Evolutionary conservation across 2,329 filamentous ascomycete species (phyloP).

Genomic region (Colletotrichum sp.): DNA sequence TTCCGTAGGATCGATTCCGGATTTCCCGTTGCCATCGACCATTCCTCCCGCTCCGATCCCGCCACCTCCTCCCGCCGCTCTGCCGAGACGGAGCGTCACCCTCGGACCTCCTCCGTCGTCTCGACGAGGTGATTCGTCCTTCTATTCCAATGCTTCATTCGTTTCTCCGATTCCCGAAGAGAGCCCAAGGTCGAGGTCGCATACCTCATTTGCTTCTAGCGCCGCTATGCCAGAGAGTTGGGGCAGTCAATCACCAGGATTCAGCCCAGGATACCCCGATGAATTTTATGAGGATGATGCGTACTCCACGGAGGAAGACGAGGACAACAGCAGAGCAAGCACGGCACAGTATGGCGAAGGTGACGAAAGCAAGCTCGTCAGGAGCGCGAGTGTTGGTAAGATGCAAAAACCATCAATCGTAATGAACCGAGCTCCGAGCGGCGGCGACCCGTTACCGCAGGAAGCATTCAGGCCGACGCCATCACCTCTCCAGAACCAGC

Average conservation of each 20-base stretch:
- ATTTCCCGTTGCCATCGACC: conserved; percentile 56
- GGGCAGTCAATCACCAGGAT: conserved; percentile 53
- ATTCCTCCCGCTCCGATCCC: conserved; percentile 21
- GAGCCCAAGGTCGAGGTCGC: conserved; percentile 59
- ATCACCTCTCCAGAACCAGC: conserved; percentile 39
- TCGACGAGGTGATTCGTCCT: conserved; percentile 65
- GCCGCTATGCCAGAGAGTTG: conserved; percentile 74
- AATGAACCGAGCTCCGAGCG: conserved; percentile 37
- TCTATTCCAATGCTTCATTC: conserved; percentile 69
- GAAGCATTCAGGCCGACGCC: conserved; percentile 31
- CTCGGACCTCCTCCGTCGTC: conserved; percentile 66
- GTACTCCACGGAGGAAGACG: conserved; percentile 43
- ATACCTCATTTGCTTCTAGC: conserved; percentile 74
- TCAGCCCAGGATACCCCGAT: conserved; percentile 52
- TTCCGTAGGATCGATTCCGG: conserved; percentile 62
- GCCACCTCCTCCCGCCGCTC: conserved; percentile 28
- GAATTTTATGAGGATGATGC: conserved; percentile 55
- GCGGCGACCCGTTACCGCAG: conserved; percentile 10
- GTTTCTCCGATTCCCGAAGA: conserved; percentile 82
- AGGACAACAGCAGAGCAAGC: conserved; percentile 29
- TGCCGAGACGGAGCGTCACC: conserved; percentile 53
- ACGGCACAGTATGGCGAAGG: conserved; percentile 46
- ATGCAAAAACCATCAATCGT: conserved; percentile 63
- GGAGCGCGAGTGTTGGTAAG: conserved; percentile 67
- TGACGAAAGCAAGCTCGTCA: conserved; percentile 63